Percentiles rank a stretch among this genome's conserved stretches.
phyloP scores from a whole-genome alignment of 352 stramenopile genomes.

The Phytophthora podocarpi region DNA sequence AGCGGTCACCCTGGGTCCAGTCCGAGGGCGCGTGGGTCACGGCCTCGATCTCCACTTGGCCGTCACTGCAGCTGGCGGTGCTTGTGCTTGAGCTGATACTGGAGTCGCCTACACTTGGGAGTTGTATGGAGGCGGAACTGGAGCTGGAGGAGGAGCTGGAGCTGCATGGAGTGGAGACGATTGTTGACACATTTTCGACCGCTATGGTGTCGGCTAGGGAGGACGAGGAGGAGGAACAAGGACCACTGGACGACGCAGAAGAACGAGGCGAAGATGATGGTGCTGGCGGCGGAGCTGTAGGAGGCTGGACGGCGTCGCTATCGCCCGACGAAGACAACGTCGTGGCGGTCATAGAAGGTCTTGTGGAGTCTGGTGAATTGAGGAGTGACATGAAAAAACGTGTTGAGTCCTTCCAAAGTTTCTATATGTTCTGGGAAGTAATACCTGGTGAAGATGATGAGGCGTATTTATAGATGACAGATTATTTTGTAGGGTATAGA shows the following conservation, averaged over 20 bases:
- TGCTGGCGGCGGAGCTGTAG: background rate
- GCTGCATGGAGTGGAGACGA: background rate
- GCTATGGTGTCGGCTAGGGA: background rate
- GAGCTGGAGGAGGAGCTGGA: slow-evolving; percentile 17
- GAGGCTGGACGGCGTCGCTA: background rate
- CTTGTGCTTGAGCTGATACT: background rate
- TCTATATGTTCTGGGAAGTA: background rate
- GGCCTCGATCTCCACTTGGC: slow-evolving; percentile 26
- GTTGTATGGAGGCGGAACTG: background rate
- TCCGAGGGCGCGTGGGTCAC: slow-evolving; percentile 23
- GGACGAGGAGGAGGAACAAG: background rate
- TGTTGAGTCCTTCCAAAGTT: slow-evolving; percentile 5
- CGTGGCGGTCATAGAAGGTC: background rate
- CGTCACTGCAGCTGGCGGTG: slow-evolving; percentile 14
- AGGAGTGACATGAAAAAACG: slow-evolving; percentile 26
- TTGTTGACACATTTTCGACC: slow-evolving; percentile 1
- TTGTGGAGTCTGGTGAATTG: slow-evolving; percentile 8
- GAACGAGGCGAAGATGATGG: slow-evolving; percentile 7
- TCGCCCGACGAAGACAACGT: slow-evolving; percentile 15
- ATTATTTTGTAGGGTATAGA: background rate
- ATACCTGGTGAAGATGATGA: background rate
- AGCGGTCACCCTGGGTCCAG: slow-evolving; percentile 32
- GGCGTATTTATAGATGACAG: background rate
- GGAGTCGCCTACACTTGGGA: slow-evolving; percentile 3
- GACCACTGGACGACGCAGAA: slow-evolving; percentile 5